Evolutionary conservation across 768 basidiomycete genomes (phyloP).

Genomic region (Lactarius indigo): DNA sequence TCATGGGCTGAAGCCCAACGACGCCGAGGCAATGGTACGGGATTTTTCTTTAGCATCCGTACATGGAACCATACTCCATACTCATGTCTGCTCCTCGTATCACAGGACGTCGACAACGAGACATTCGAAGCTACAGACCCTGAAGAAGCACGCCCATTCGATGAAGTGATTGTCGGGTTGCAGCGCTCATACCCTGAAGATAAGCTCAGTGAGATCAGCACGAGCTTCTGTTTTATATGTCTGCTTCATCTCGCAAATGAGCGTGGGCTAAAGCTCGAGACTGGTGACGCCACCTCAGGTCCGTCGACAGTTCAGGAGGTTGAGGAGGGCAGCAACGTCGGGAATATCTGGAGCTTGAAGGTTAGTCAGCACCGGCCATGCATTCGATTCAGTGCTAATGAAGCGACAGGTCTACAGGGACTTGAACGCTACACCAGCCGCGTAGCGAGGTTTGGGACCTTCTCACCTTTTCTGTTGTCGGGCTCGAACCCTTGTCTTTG

Average conservation of each 20-base stretch:
- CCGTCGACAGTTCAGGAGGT: slow-evolving; percentile 37
- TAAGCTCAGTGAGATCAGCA: slow-evolving; percentile 97
- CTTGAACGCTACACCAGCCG: slow-evolving; percentile 35
- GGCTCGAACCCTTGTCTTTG: not conserved
- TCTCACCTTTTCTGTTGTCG: not conserved
- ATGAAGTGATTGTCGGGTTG: slow-evolving; percentile 77
- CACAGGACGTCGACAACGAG: slow-evolving; percentile 55
- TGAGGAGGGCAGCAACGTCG: slow-evolving; percentile 47
- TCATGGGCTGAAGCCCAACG: slow-evolving; percentile 38
- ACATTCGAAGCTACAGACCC: slow-evolving; percentile 52
- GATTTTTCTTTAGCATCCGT: not conserved
- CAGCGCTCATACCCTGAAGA: slow-evolving; percentile 82
- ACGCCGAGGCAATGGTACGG: slow-evolving; percentile 51
- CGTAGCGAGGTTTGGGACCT: slow-evolving; percentile 8
- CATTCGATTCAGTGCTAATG: not conserved
- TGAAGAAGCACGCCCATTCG: slow-evolving; percentile 63
- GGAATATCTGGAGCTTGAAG: slow-evolving; percentile 74
- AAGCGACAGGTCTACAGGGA: slow-evolving; percentile 43
- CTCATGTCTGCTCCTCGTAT: not conserved
- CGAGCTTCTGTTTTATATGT: slow-evolving; percentile 99
- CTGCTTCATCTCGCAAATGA: slow-evolving; percentile 95
- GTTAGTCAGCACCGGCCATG: slow-evolving; percentile 35
- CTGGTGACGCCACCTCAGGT: slow-evolving; percentile 34
- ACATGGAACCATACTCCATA: not conserved
- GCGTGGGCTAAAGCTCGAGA: slow-evolving; percentile 82